Evolutionary conservation across 768 basidiomycete species (phyloP).

Genomic region (Boletus sp.): DNA sequence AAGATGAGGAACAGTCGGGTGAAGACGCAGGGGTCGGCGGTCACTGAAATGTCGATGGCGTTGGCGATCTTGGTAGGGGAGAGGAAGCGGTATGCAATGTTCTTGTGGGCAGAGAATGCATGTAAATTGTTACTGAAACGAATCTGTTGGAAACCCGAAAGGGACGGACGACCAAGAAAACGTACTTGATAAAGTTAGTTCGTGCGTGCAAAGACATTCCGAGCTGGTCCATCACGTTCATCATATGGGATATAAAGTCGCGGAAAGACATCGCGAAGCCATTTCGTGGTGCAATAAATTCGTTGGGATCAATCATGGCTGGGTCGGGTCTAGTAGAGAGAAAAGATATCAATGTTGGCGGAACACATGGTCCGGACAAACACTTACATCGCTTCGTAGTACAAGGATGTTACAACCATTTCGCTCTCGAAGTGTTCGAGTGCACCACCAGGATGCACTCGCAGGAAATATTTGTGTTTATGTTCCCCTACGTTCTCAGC

Average conservation of each 20-base stretch:
- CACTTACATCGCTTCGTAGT: conserved; percentile 82
- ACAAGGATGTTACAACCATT: conserved; percentile 75
- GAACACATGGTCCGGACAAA: neutral
- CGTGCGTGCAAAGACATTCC: conserved; percentile 82
- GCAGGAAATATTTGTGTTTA: conserved; percentile 80
- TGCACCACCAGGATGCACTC: conserved; percentile 82
- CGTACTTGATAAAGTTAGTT: conserved; percentile 78
- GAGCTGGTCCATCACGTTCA: conserved; percentile 79
- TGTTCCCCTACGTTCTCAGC: conserved; percentile 65
- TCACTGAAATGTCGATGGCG: conserved; percentile 86
- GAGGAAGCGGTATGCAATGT: conserved; percentile 89
- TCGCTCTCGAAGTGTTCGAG: conserved; percentile 85
- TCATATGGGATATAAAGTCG: conserved; percentile 79
- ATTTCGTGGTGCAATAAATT: conserved; percentile 78
- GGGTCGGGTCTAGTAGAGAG: conserved; percentile 67
- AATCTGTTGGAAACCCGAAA: neutral
- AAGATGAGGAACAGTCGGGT: conserved; percentile 86
- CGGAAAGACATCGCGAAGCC: conserved; percentile 82
- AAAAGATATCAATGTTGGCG: neutral
- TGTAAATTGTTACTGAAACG: conserved; percentile 67
- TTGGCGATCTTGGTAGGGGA: conserved; percentile 75
- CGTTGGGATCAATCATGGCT: conserved; percentile 70
- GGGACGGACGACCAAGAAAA: conserved; percentile 10
- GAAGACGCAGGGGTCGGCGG: conserved; percentile 75
- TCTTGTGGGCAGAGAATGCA: conserved; percentile 72